Conservation (phyloP, 306 rosid species). For the Ormosia emarginata region DNA sequence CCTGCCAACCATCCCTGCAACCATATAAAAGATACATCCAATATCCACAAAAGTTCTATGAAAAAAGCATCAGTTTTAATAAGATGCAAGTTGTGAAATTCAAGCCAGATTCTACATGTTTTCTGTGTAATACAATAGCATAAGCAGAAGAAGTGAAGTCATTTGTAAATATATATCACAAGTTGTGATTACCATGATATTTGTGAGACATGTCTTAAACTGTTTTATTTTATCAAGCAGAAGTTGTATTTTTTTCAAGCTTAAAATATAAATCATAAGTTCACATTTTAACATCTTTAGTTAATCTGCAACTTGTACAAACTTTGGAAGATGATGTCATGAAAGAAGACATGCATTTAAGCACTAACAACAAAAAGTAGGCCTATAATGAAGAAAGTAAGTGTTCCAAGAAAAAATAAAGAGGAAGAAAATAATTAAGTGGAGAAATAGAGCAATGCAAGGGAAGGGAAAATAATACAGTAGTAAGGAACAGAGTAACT, state of each 20-base stretch:
- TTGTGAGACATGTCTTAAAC: background rate
- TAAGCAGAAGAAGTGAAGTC: background rate
- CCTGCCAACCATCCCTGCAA: slow-evolving; percentile 98
- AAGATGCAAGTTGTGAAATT: background rate
- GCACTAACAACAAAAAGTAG: background rate
- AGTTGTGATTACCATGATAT: slow-evolving; percentile 2
- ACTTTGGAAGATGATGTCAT: background rate
- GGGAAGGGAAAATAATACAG: too few species aligned
- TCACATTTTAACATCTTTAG: background rate
- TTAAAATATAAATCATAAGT: background rate
- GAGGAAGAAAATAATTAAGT: background rate
- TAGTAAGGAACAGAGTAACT: too few species aligned
- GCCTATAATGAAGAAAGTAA: background rate
- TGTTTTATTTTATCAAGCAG: slow-evolving; percentile 10
- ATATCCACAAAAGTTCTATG: slow-evolving; percentile 19
- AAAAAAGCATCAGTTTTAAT: slow-evolving; percentile 4
- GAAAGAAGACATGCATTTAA: background rate
- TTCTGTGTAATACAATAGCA: background rate
- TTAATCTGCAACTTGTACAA: background rate
- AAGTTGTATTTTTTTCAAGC: background rate
- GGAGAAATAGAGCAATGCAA: too few species aligned
- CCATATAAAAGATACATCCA: slow-evolving; percentile 29
- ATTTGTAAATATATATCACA: background rate
- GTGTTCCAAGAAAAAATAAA: background rate
- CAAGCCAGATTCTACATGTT: background rate